A percentile compares a stretch with the other conserved stretches of the same genome.
These are phyloP conservation scores for Penicillium dipodomyicola DNA, from an alignment of 495 filamentous ascomycete genomes.

Conservation along the genomic window DNA sequence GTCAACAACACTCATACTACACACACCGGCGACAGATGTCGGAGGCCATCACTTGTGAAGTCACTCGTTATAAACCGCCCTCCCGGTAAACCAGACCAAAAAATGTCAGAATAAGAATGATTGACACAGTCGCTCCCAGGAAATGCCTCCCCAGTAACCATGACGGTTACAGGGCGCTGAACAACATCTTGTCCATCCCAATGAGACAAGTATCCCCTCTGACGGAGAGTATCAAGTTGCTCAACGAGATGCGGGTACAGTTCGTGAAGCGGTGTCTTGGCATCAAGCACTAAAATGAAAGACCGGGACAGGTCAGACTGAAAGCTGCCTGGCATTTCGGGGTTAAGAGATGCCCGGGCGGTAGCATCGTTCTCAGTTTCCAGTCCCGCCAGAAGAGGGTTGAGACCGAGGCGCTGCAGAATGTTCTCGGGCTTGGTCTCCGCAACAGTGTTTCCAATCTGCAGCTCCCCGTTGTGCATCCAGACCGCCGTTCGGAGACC, in stretches of 20 bases:
- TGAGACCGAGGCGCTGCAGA: conserved; percentile 17
- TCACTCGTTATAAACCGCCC: conserved; percentile 7
- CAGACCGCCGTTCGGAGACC: conserved; percentile 58
- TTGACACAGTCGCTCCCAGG: conserved; percentile 45
- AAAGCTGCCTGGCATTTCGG: background rate
- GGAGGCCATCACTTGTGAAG: conserved; percentile 7
- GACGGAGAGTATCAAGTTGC: conserved; percentile 57
- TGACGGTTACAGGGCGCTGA: conserved; percentile 63
- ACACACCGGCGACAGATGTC: conserved; percentile 18
- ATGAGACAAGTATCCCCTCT: conserved; percentile 56
- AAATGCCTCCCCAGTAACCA: conserved; percentile 63
- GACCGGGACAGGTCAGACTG: background rate
- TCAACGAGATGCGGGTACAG: conserved; percentile 21
- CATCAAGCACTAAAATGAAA: conserved; percentile 21
- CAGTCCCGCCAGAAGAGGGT: conserved; percentile 13
- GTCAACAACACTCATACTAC: conserved; percentile 10
- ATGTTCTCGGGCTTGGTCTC: conserved; percentile 1
- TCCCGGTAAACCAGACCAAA: conserved; percentile 63
- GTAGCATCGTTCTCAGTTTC: background rate
- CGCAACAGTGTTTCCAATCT: conserved; percentile 52
- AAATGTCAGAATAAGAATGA: conserved; percentile 53
- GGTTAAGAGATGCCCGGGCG: background rate
- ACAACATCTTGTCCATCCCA: conserved; percentile 47
- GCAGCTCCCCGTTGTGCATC: conserved; percentile 51
- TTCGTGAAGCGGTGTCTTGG: conserved; percentile 13